Evolutionary conservation across 148 eudicot genomes (phyloP), one percentile per base, ranked within the genome.

Genomic region (Chenopodium quinoa): DNA sequence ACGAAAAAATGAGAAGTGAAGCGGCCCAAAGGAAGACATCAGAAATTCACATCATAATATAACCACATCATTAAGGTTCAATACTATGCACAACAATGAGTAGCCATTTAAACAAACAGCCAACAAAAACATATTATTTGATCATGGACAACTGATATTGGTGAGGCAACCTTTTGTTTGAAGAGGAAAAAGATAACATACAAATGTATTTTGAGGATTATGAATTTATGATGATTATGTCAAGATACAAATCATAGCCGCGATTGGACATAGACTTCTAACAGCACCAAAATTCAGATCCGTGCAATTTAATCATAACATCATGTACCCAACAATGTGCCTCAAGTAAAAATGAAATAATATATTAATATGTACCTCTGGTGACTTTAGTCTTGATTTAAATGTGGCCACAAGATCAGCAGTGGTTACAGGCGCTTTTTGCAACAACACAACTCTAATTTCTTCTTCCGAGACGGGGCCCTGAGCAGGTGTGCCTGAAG

Each of bases 381-480:
- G 65, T 75, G 85, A 22, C 82, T 86, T 91, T 56, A 96, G 87
- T 85, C 99, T 88, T 34, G 98, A 87, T 90, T 88, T 96, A 80
- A 96, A 96, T 77, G 80, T 88, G 71, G 83, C 91, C 50, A 96
- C 98, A 75, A 96, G 94, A 82, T 93, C 99, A 83, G 88, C 90
- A 8, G 99, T 92, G 73, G 98, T 96, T 71, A 96, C 89, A 23
- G 92, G 91, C 32, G 89, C 89, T 82, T 87, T 90, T 79, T 90
- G 95, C 83, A 87, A 4, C 69, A 96, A 78, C 37, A 96, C 99
- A 11, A 91, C 93, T 81, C 90, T 90, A 25, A 96, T 96, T 87
- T 96, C 99, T 44, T 96, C 98, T 87, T 93, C 99, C 25, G 93
- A 78, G 78, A 96, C 99, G 82, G 97, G 98, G 75, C 93, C 98